These are phyloP conservation scores for Viola odorata DNA, from an alignment of 345 rosid genomes.

Conservation along the genomic window DNA sequence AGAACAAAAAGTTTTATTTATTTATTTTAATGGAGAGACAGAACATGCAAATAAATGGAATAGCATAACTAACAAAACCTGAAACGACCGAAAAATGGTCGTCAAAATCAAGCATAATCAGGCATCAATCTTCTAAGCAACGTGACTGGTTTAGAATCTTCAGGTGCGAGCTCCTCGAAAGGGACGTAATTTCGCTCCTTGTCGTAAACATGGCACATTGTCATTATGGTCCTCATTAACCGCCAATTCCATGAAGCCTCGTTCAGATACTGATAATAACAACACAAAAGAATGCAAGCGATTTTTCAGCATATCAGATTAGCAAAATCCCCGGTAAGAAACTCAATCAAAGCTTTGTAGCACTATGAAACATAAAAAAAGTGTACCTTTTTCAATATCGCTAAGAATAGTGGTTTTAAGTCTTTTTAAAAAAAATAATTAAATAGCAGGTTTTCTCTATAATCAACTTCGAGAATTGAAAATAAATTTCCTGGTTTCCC, in stretches of 20 bases:
- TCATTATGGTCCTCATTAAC: slow-evolving; percentile 88
- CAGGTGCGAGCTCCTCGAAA: slow-evolving; percentile 63
- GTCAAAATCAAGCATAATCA: slow-evolving; percentile 40
- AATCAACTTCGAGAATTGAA: too few species aligned
- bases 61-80: slow-evolving; percentile 21
- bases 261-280: slow-evolving; percentile 62
- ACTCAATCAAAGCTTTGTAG: not conserved
- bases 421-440: too few species aligned
- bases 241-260: slow-evolving; percentile 93
- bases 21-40: not conserved
- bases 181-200: slow-evolving; percentile 60
- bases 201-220: slow-evolving; percentile 73
- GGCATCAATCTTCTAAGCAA: slow-evolving; percentile 80
- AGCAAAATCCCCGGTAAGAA: not conserved
- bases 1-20: not conserved
- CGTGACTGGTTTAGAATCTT: slow-evolving; percentile 61
- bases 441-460: too few species aligned
- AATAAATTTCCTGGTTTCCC: too few species aligned
- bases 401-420: too few species aligned
- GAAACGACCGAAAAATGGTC: slow-evolving; percentile 8
- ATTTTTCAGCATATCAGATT: not conserved
- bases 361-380: not conserved
- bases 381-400: too few species aligned
- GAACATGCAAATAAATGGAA: slow-evolving; percentile 8
- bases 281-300: not conserved